Evolutionary conservation across 2,329 filamentous ascomycete genomes (phyloP).

Genomic region (Botrytis pseudocinerea): DNA sequence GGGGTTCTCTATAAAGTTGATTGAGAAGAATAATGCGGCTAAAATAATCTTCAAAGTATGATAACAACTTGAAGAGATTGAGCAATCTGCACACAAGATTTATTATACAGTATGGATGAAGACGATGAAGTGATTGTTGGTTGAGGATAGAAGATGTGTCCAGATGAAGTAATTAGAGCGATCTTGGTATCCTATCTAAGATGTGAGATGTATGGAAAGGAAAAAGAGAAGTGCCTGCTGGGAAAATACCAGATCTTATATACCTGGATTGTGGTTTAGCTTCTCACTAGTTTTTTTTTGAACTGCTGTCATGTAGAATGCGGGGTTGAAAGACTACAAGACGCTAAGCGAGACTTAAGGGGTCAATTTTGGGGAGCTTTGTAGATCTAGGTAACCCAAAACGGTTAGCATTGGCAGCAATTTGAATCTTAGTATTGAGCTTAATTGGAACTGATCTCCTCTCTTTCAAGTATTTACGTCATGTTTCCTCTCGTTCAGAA

Average conservation of each 20-base stretch:
- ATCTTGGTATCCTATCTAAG: neutral
- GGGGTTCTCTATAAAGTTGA: neutral
- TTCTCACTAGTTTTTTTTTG: neutral
- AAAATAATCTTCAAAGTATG: neutral
- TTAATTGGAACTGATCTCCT: neutral
- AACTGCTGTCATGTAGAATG: neutral
- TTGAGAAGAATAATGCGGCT: neutral
- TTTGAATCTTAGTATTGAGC: neutral
- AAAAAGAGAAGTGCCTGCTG: neutral
- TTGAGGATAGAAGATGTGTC: no score
- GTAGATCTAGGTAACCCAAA: neutral
- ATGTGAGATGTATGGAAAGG: neutral
- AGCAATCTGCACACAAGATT: no score
- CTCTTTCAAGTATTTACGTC: neutral
- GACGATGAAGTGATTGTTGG: no score
- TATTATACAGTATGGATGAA: no score
- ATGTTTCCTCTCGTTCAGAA: neutral
- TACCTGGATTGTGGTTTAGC: neutral
- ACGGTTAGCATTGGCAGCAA: neutral
- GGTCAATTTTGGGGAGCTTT: neutral
- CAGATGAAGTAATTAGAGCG: no score
- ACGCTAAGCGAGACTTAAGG: neutral
- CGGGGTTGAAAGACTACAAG: neutral
- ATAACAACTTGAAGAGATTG: neutral
- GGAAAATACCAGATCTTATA: neutral